Base-by-base conservation (phyloP, 179 eudicot genomes). In the Sideroxylon spinosum region DNA sequence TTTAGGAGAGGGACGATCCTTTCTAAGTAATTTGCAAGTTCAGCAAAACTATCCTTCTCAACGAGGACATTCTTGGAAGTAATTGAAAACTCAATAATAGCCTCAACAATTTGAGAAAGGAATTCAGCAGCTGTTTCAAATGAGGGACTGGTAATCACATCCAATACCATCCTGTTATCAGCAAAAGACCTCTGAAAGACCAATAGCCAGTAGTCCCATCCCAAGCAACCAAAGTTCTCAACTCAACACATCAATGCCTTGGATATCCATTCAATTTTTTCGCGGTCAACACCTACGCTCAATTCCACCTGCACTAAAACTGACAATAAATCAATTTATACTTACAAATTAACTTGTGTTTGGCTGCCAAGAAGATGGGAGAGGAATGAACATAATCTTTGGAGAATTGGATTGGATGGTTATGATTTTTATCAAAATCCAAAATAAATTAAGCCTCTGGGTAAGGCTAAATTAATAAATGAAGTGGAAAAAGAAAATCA, bases 1-100 rank as follows among this genome's bases (percentile, higher is more conserved):
- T 68, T 80, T 22, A 86, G 78, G 73, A 86, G 75, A 77, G 86
- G 86, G 23, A 83, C 52, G 16, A 86, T 68, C 55, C 78, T 32
- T 19, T 84, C 73, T 62, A 86, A 71, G 76, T 84, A 81, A 66
- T 79, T 71, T 28, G 88, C 44, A 12, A 86, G 80, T 62, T 84
- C 70, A 11, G 60, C 53, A 83, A 86, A 71, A 71, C 80, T 74
- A 55, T 79, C 79, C 77, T 78, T 78, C 78, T 73, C 83, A 74
- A 84, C 62, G 49, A 74, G 63, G 73, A 81, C 84, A 69, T 77
- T 69, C 12, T 83, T 75, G 13, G 86, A 78, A 56, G 76, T 69
- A 65, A 49, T 1, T 55, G 37, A 53, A 25, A 75, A 55, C 75
- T 86, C 88, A 32, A 74, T 64, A 14, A 84, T 68, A 52, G 59